A percentile compares a stretch with the other conserved stretches of the same genome.
These are phyloP conservation scores for Fraxinus ornus DNA, from an alignment of 305 asterid species.

Conservation along the genomic window DNA sequence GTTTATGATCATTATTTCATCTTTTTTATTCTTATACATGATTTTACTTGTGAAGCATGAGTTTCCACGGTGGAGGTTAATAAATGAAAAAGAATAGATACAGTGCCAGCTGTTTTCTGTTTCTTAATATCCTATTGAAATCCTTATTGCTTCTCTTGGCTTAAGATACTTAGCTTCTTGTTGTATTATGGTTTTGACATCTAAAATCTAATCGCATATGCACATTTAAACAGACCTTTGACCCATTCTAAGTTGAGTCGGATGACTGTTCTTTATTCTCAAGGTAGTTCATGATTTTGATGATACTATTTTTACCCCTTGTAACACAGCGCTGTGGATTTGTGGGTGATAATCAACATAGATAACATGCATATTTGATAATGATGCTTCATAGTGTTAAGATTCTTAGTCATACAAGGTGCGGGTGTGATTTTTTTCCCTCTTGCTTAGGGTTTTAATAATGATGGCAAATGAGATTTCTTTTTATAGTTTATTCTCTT, in stretches of 20 bases:
- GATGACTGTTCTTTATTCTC: background rate
- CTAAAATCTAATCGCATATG: background rate
- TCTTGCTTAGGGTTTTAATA: slow-evolving; percentile 3
- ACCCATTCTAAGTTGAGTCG: background rate
- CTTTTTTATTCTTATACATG: background rate
- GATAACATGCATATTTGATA: background rate
- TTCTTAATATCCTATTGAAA: background rate
- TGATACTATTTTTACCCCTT: background rate
- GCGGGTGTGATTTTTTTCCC: background rate
- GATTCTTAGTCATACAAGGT: slow-evolving; percentile 11
- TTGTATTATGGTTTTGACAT: background rate
- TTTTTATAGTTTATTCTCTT: background rate
- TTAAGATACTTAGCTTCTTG: background rate
- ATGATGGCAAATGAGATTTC: background rate
- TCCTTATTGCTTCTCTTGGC: background rate
- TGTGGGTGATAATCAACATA: background rate
- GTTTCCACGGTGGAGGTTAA: background rate
- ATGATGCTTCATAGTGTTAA: background rate
- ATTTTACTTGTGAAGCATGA: background rate
- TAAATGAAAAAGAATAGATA: slow-evolving; percentile 1
- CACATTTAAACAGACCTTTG: background rate
- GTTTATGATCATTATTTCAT: slow-evolving; percentile 25
- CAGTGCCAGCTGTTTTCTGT: background rate
- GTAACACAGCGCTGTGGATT: background rate
- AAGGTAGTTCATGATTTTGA: background rate